These are phyloP conservation scores for Xylariaceae sp. DNA, from an alignment of 2,329 filamentous ascomycete genomes.

Conservation along the genomic window DNA sequence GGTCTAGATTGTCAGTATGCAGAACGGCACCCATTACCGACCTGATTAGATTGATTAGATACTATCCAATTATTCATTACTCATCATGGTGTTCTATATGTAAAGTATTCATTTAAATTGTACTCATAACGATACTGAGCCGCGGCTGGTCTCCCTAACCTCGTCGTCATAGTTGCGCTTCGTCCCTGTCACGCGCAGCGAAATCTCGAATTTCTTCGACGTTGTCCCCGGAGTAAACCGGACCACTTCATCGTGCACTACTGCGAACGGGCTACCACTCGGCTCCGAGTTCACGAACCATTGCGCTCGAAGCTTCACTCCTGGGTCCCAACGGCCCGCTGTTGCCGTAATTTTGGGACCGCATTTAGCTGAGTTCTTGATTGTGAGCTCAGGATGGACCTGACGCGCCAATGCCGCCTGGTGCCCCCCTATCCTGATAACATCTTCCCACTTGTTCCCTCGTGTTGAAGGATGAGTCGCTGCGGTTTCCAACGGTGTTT, in stretches of 20 bases:
- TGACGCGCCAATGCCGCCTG: constrained; percentile 16
- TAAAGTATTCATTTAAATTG: too few relatives aligned
- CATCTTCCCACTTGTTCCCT: constrained; percentile 16
- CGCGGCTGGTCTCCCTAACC: constrained; percentile 11
- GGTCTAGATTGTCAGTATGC: too few relatives aligned
- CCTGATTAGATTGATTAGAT: too few relatives aligned
- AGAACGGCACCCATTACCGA: too few relatives aligned
- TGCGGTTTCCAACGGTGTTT: constrained; percentile 7
- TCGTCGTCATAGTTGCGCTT: constrained; percentile 19
- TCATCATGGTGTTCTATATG: too few relatives aligned
- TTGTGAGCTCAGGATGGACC: constrained; percentile 4
- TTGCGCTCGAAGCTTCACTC: constrained; percentile 15
- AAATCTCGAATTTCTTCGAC: constrained; percentile 5
- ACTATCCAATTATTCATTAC: too few relatives aligned
- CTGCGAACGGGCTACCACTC: constrained; percentile 13
- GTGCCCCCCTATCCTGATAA: constrained; percentile 14
- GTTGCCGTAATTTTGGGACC: constrained; percentile 9
- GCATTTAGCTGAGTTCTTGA: constrained; percentile 6
- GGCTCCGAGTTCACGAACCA: constrained; percentile 16
- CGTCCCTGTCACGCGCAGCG: constrained; percentile 15
- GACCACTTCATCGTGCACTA: constrained; percentile 11
- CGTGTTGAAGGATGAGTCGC: constrained; percentile 10
- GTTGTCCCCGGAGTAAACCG: constrained; percentile 1
- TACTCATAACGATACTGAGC: too few relatives aligned
- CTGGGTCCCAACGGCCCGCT: constrained; percentile 20